phyloP scores from a whole-genome alignment of 2,329 filamentous ascomycete species.

The Gyromitra esculenta region DNA sequence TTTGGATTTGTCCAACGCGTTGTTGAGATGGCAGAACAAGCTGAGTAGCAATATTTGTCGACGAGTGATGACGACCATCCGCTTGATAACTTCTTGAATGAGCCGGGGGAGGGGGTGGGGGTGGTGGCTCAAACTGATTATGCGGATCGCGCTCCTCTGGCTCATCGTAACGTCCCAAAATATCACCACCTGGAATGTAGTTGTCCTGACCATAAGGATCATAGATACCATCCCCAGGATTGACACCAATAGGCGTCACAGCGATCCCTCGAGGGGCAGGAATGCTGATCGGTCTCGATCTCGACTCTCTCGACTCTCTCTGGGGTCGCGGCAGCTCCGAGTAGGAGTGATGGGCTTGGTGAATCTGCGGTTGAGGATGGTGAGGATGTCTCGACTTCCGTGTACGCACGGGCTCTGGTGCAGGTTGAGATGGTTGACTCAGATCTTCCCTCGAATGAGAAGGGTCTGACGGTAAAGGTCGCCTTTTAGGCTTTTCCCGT shows the following conservation, averaged over 20 bases:
- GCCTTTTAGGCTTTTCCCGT: constrained; percentile 53
- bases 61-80: constrained; percentile 44
- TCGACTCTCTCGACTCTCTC: constrained; percentile 36
- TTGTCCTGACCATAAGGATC: constrained; percentile 51
- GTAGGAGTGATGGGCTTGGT: constrained; percentile 36
- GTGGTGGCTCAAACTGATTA: constrained; percentile 47
- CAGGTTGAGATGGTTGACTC: constrained; percentile 34
- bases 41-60: constrained; percentile 43
- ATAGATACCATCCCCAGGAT: constrained; percentile 44
- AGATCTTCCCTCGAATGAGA: constrained; percentile 40
- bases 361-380: constrained; percentile 40
- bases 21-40: constrained; percentile 41
- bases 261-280: constrained; percentile 37
- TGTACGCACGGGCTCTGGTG: constrained; percentile 37
- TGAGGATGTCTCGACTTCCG: constrained; percentile 55
- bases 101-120: constrained; percentile 46
- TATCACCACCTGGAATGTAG: constrained; percentile 42
- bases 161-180: constrained; percentile 43
- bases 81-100: constrained; percentile 45
- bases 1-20: constrained; percentile 20
- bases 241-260: constrained; percentile 43
- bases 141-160: constrained; percentile 35
- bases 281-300: constrained; percentile 33
- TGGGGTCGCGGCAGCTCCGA: constrained; percentile 31
- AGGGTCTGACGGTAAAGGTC: constrained; percentile 49